These are phyloP conservation scores for Aspergillus felis DNA, from an alignment of 2,329 filamentous ascomycete species.

Conservation along the genomic window DNA sequence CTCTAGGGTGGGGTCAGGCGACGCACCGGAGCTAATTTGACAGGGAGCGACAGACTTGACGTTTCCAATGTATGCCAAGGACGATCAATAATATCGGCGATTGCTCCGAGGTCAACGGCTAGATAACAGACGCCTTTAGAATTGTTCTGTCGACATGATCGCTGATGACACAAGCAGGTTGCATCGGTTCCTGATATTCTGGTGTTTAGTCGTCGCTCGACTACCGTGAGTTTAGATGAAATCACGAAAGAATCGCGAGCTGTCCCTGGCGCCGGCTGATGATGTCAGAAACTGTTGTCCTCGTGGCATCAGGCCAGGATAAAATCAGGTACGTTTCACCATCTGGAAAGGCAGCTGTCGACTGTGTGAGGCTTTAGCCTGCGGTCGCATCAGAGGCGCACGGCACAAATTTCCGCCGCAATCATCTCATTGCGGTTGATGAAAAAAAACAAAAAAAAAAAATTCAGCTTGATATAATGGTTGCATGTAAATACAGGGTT, in stretches of 20 bases:
- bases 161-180: no score
- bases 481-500: no score
- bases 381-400: no score
- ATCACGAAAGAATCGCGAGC: neutral
- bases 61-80: neutral
- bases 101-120: no score
- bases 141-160: no score
- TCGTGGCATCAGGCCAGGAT: slow-evolving; percentile 2
- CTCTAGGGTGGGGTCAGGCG: neutral
- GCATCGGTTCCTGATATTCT: no score
- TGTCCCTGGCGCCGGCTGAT: neutral
- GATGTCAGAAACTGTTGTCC: neutral
- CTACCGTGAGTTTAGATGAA: neutral
- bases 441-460: no score
- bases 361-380: neutral
- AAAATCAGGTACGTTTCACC: neutral
- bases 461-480: no score
- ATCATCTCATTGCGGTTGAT: no score
- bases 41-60: neutral
- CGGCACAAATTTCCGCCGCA: no score
- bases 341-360: neutral
- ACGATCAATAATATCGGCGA: neutral
- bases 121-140: no score
- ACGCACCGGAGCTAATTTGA: neutral
- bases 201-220: no score